These are phyloP conservation scores for Suillus occidentalis DNA, from an alignment of 768 basidiomycete genomes.

Conservation along the genomic window DNA sequence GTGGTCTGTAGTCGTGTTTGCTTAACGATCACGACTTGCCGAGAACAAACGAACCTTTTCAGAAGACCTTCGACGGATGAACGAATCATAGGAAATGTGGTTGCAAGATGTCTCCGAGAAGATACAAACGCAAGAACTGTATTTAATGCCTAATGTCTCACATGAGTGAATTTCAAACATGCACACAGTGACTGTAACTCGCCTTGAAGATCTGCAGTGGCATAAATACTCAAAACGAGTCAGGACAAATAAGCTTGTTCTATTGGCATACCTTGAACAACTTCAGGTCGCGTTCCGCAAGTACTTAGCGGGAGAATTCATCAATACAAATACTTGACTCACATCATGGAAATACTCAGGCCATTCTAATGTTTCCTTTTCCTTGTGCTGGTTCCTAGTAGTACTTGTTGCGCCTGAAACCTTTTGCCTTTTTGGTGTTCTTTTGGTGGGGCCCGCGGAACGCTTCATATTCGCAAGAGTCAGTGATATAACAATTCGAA, in stretches of 20 bases:
- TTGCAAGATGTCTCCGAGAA: slow-evolving; percentile 75
- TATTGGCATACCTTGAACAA: slow-evolving; percentile 54
- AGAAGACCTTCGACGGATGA: slow-evolving; percentile 79
- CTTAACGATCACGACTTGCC: neutral
- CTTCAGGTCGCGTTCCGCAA: slow-evolving; percentile 29
- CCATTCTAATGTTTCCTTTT: slow-evolving; percentile 40
- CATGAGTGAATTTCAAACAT: neutral
- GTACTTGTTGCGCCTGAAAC: slow-evolving; percentile 3
- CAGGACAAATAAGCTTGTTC: neutral
- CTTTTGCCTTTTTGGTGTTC: slow-evolving; percentile 19
- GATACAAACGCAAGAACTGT: slow-evolving; percentile 88
- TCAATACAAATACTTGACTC: slow-evolving; percentile 8
- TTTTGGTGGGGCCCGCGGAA: neutral
- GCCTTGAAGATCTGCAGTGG: slow-evolving; percentile 45
- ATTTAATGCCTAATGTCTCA: slow-evolving; percentile 65
- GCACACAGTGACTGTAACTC: slow-evolving; percentile 6
- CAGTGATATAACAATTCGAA: slow-evolving; percentile 10
- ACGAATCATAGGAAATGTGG: slow-evolving; percentile 73
- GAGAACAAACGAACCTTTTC: slow-evolving; percentile 53
- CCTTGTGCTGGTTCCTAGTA: slow-evolving; percentile 21
- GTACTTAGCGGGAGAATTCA: neutral
- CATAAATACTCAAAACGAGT: neutral
- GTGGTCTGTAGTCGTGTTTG: slow-evolving; percentile 49
- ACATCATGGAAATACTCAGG: slow-evolving; percentile 64
- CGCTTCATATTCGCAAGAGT: slow-evolving; percentile 11